These are phyloP conservation scores for Aspergillus unguis DNA, from an alignment of 2,329 filamentous ascomycete species.

Conservation along the genomic window DNA sequence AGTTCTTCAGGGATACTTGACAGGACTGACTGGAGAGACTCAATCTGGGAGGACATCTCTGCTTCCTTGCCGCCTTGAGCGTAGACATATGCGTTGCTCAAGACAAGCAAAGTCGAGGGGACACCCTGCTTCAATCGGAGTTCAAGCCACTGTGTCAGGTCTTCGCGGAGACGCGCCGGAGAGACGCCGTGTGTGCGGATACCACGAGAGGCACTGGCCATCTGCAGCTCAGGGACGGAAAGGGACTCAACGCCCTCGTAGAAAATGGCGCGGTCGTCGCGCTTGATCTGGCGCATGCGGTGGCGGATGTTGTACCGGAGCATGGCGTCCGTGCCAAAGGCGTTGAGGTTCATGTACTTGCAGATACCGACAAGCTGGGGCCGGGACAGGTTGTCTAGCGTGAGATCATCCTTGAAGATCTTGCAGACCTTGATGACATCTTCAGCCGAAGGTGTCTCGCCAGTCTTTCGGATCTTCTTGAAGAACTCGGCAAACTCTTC, in stretches of 20 bases:
- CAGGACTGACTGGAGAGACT: conserved; percentile 85
- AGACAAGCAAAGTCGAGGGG: conserved; percentile 90
- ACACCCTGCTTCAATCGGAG: conserved; percentile 89
- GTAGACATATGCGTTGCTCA: conserved; percentile 98
- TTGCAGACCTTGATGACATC: conserved; percentile 99
- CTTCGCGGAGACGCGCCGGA: conserved; percentile 79
- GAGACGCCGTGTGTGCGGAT: conserved; percentile 91
- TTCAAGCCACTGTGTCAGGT: conserved; percentile 91
- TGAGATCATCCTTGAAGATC: conserved; percentile 96
- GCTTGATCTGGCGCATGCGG: conserved; percentile 98
- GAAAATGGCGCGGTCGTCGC: conserved; percentile 89
- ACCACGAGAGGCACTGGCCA: conserved; percentile 84
- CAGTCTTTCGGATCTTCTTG: conserved; percentile 88
- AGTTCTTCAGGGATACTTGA: conserved; percentile 95
- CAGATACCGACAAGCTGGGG: conserved; percentile 97
- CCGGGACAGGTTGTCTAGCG: conserved; percentile 91
- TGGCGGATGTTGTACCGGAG: conserved; percentile 95
- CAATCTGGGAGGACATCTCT: conserved; percentile 84
- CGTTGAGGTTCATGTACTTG: conserved; percentile 96
- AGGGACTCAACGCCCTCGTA: conserved; percentile 91
- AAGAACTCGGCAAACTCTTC: conserved; percentile 97
- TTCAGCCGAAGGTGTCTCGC: conserved; percentile 79
- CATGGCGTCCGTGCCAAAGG: conserved; percentile 96
- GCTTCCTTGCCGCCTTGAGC: conserved; percentile 69
- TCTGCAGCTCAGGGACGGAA: conserved; percentile 89